A percentile compares a stretch with the other conserved stretches of the same genome.
phyloP scores from a whole-genome alignment of 2,329 filamentous ascomycete genomes.

The Thielaviopsis euricoi region DNA sequence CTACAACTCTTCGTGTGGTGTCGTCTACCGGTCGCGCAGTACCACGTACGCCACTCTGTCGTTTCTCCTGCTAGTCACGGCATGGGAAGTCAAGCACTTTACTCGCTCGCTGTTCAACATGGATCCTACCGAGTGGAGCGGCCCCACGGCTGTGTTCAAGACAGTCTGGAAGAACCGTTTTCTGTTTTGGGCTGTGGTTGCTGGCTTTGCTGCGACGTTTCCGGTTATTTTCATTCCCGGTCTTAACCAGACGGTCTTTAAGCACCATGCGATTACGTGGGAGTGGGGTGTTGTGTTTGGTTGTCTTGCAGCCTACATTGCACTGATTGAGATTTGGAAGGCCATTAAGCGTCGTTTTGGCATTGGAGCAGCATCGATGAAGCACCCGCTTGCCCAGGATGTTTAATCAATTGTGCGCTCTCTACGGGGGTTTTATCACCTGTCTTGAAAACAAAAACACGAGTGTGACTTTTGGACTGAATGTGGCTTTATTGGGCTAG shows the following conservation, averaged over 20 bases:
- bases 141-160: conserved; percentile 32
- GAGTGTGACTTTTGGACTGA: not conserved
- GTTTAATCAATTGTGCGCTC: not conserved
- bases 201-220: conserved; percentile 42
- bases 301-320: conserved; percentile 41
- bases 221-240: conserved; percentile 52
- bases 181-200: conserved; percentile 45
- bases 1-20: conserved; percentile 32
- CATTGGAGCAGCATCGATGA: conserved; percentile 16
- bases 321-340: conserved; percentile 53
- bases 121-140: conserved; percentile 34
- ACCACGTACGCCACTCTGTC: conserved; percentile 54
- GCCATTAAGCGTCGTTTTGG: conserved; percentile 39
- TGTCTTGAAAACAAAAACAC: not conserved
- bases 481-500: not conserved
- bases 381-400: conserved; percentile 1
- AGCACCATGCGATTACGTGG: conserved; percentile 51
- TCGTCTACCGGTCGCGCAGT: conserved; percentile 47
- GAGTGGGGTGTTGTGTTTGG: conserved; percentile 55
- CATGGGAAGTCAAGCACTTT: conserved; percentile 61
- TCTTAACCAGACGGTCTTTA: conserved; percentile 50
- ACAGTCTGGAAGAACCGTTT: conserved; percentile 57
- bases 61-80: conserved; percentile 50
- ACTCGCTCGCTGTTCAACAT: conserved; percentile 53
- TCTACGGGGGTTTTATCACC: too few species aligned